Percentiles rank a stretch among this genome's conserved stretches.
Evolutionary conservation across 1,284 basidiomycete species (phyloP).

Genomic region (Cryptococcus floricola): DNA sequence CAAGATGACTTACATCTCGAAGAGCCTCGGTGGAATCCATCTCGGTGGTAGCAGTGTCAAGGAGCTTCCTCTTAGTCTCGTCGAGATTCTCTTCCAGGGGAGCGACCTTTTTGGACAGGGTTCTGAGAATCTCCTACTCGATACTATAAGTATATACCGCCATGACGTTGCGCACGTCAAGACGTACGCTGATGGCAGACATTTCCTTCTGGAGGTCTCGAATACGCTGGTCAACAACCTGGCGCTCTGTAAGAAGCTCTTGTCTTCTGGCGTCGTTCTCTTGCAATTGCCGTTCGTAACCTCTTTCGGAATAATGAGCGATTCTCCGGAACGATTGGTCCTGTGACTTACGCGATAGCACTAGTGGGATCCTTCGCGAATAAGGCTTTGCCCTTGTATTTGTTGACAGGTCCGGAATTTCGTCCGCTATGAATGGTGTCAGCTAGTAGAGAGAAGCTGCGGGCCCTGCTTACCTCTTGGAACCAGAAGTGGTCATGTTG

Average conservation of each 20-base stretch:
- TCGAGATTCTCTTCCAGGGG: constrained; percentile 9
- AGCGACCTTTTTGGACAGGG: constrained; percentile 2
- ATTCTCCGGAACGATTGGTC: neutral
- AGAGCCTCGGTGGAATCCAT: constrained; percentile 12
- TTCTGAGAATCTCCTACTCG: neutral
- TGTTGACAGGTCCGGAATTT: constrained; percentile 16
- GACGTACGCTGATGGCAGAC: neutral
- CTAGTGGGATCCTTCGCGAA: constrained; percentile 27
- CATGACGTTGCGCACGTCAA: neutral
- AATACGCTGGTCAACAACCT: constrained; percentile 2
- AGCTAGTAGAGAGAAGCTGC: neutral
- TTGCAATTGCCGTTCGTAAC: neutral
- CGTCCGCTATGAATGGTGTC: constrained; percentile 4
- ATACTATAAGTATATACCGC: neutral
- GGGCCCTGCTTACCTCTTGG: constrained; percentile 1
- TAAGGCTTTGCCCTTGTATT: constrained; percentile 20
- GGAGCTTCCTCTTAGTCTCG: constrained; percentile 4
- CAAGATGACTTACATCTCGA: constrained; percentile 8
- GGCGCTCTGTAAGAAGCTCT: constrained; percentile 2
- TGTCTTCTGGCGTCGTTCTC: neutral
- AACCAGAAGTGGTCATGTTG: constrained; percentile 16
- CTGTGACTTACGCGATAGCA: constrained; percentile 28
- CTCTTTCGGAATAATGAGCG: neutral
- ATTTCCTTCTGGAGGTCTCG: neutral
- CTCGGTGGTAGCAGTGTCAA: constrained; percentile 12